Percentiles rank a stretch among this genome's conserved stretches.
These are phyloP conservation scores for Diutina rugosa DNA, from an alignment of 1,139 yeast species.

Conservation along the genomic window DNA sequence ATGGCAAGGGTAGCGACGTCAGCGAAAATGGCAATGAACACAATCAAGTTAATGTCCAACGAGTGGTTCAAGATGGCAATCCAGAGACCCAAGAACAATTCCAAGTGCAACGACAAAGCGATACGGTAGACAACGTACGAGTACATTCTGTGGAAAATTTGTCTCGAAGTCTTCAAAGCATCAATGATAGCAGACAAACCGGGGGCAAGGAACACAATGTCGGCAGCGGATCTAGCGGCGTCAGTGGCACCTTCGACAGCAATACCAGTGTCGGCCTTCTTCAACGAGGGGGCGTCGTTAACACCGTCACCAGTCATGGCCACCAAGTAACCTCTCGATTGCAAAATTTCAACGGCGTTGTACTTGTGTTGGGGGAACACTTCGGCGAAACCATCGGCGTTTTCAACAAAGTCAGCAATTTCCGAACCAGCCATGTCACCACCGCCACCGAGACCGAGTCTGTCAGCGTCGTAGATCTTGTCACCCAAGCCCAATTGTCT, in stretches of 20 bases:
- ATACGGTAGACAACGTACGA: conserved; percentile 94
- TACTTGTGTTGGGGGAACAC: conserved; percentile 96
- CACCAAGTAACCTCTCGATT: conserved; percentile 87
- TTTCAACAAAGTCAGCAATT: conserved; percentile 90
- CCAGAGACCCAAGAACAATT: conserved; percentile 86
- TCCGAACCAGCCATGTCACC: conserved; percentile 96
- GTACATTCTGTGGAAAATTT: conserved; percentile 98
- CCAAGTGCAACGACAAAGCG: conserved; percentile 87
- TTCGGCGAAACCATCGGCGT: conserved; percentile 96
- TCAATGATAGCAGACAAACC: conserved; percentile 93
- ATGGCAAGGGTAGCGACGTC: conserved; percentile 92
- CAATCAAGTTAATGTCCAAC: conserved; percentile 75
- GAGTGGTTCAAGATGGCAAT: conserved; percentile 82
- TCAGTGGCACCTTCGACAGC: conserved; percentile 97
- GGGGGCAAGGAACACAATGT: conserved; percentile 91
- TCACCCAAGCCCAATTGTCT: conserved; percentile 96
- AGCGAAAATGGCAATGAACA: conserved; percentile 89
- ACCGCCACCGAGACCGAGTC: conserved; percentile 93
- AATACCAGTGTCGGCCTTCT: conserved; percentile 95
- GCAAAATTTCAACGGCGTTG: conserved; percentile 82
- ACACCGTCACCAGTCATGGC: conserved; percentile 99
- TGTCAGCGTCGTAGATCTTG: conserved; percentile 94
- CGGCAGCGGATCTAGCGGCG: conserved; percentile 95
- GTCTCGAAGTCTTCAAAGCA: conserved; percentile 89
- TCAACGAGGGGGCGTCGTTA: conserved; percentile 91